Evolutionary conservation across 2,329 filamentous ascomycete species (phyloP).

Genomic region (Stagonosporopsis vannaccii): DNA sequence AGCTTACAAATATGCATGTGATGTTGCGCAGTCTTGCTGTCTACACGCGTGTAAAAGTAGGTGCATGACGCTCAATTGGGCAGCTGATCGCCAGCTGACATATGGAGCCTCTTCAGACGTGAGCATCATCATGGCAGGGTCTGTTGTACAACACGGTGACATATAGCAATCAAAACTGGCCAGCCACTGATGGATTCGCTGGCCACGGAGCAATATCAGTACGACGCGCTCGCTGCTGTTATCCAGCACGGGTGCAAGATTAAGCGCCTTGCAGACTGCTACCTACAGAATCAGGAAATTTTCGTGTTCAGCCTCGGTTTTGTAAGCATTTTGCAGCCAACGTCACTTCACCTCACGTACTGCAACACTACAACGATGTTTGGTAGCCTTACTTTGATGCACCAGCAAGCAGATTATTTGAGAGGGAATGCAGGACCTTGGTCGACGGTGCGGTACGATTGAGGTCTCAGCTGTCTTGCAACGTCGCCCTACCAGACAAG

Average conservation of each 20-base stretch:
- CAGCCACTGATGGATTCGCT: not conserved
- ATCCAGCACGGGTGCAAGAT: not conserved
- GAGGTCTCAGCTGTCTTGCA: not conserved
- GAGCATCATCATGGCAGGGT: not conserved
- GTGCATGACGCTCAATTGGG: not conserved
- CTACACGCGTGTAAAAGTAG: conserved; percentile 17
- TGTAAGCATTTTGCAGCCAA: not conserved
- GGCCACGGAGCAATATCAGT: not conserved
- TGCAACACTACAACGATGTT: not conserved
- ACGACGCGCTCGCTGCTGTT: not conserved
- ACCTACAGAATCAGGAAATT: not conserved
- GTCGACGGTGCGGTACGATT: not conserved
- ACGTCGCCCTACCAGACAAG: not conserved
- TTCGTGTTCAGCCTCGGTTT: not conserved
- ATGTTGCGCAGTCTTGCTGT: not conserved
- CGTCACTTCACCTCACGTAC: not conserved
- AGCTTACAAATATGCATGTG: conserved; percentile 10
- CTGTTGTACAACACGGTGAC: too few relatives aligned
- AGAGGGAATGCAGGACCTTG: not conserved
- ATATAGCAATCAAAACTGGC: not conserved
- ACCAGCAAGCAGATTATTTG: not conserved
- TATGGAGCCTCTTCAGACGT: not conserved
- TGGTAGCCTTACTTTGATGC: not conserved
- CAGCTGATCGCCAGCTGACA: conserved; percentile 11
- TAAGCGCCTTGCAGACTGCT: not conserved